Evolutionary conservation across 2,329 filamentous ascomycete species (phyloP).

Genomic region (Tolypocladium ophioglossoides): DNA sequence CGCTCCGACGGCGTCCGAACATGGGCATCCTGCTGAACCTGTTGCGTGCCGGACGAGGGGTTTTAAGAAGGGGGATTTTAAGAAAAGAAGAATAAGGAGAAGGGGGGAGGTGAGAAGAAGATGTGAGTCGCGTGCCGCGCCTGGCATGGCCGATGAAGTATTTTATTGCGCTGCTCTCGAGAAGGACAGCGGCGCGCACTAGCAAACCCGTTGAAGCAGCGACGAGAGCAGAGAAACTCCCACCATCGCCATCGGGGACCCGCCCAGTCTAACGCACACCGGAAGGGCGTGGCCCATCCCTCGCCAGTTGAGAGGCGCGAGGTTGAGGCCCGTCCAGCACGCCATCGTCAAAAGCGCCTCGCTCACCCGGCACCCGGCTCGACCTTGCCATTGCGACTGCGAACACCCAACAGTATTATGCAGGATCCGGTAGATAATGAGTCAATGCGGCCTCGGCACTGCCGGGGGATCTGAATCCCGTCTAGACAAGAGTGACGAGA

Average conservation of each 20-base stretch:
- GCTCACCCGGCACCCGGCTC: background rate
- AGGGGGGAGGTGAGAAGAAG: background rate
- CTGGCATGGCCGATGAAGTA: background rate
- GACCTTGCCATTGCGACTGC: background rate
- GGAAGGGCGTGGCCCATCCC: background rate
- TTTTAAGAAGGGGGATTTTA: too few species aligned
- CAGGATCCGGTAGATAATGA: too few species aligned
- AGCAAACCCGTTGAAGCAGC: background rate
- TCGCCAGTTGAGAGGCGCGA: background rate
- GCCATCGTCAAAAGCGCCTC: background rate
- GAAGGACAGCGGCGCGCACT: background rate
- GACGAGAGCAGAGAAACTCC: background rate
- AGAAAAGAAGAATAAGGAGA: background rate
- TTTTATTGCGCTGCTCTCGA: too few species aligned
- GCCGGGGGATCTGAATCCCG: too few species aligned
- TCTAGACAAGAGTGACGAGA: too few species aligned
- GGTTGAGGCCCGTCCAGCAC: background rate
- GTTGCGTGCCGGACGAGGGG: background rate
- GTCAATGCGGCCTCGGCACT: too few species aligned
- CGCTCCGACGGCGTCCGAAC: slow-evolving; percentile 1
- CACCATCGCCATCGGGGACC: too few species aligned
- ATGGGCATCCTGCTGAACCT: background rate
- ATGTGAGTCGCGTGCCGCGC: background rate
- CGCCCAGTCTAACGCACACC: background rate
- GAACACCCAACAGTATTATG: background rate